Evolutionary conservation across 345 rosid genomes (phyloP), one percentile per base, ranked within the genome.

Genomic region (Rhizophora apiculata): DNA sequence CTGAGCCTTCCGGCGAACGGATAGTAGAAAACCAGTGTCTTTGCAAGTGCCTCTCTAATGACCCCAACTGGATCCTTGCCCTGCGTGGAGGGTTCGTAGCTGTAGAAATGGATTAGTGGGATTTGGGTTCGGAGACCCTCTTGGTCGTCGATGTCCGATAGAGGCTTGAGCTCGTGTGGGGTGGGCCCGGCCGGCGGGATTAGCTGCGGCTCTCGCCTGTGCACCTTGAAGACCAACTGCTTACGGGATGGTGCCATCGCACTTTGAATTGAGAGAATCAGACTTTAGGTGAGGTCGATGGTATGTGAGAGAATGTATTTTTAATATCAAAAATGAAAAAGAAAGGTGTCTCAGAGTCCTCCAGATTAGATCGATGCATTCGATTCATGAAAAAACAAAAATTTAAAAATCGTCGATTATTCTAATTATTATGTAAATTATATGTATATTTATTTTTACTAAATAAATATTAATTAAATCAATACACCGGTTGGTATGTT

Each of bases 71-170:
- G 71, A 31, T 72, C 76, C 51, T 51, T 59, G 32, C 63, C 63
- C 54, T 39, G 21, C 68, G 34, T 37, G 1, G 72, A 74, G n/a
- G 59, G 63, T 7, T 56, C 6, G 1, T 55, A 3, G 11, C 7
- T 56, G 19, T 74, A 68, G 51, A 74, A 68, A 1, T 62, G 68
- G 9, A 63, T 24, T 5, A 62, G 9, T 0, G 77, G 77, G 46
- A 56, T 16, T 0, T 74, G 77, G 22, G 55, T 43, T 3, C 72
- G 48, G 21, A 67, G 72, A 6, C 64, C 63, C 1, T 68, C 77
- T 48, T 74, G 72, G 49, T 74, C 77, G 32, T 74, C 77, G 1
- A 74, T 74, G 64, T 74, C 77, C 4, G 77, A 74, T 4, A 74
- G 46, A 0, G 34, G 60, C 30, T 74, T 74, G 49, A 74, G 20